phyloP scores from a whole-genome alignment of 176 grass and related monocot genomes.

The Metroxylon sagu region DNA sequence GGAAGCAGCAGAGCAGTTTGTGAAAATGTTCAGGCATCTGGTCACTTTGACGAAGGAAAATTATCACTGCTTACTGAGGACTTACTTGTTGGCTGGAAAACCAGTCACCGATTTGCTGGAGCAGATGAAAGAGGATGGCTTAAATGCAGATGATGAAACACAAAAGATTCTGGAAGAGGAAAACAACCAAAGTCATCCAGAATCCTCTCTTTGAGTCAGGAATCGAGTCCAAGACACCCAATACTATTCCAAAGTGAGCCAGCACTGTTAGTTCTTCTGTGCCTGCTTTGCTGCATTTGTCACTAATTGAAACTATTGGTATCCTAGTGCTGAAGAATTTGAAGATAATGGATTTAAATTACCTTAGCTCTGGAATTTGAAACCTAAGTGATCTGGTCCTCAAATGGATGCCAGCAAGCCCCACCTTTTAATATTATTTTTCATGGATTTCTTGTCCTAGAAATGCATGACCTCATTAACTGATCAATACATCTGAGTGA shows the following conservation, averaged over 20 bases:
- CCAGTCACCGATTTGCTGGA: slow-evolving; percentile 32
- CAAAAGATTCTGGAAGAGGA: slow-evolving; percentile 33
- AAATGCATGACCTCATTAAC: too few species aligned
- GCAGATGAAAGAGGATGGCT: slow-evolving; percentile 40
- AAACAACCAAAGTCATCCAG: slow-evolving; percentile 2
- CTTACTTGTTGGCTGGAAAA: slow-evolving; percentile 26
- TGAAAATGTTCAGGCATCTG: slow-evolving; percentile 21
- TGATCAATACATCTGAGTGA: too few species aligned
- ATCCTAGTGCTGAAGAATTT: too few species aligned
- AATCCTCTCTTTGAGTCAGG: background rate
- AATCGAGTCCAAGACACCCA: background rate
- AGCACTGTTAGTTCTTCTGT: too few species aligned
- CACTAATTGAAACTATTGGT: too few species aligned
- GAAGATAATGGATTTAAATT: too few species aligned
- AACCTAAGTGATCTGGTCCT: too few species aligned
- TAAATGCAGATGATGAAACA: slow-evolving; percentile 46
- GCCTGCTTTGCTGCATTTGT: too few species aligned
- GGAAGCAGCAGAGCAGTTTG: slow-evolving; percentile 47
- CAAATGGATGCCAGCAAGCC: too few species aligned
- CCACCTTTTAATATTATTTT: too few species aligned
- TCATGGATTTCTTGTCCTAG: too few species aligned
- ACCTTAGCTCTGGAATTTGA: too few species aligned
- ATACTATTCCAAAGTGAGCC: background rate
- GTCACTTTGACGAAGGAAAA: slow-evolving; percentile 36
- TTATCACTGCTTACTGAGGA: slow-evolving; percentile 41